phyloP scores from a whole-genome alignment of 176 grass and related monocot genomes.

The Pharus latifolius region DNA sequence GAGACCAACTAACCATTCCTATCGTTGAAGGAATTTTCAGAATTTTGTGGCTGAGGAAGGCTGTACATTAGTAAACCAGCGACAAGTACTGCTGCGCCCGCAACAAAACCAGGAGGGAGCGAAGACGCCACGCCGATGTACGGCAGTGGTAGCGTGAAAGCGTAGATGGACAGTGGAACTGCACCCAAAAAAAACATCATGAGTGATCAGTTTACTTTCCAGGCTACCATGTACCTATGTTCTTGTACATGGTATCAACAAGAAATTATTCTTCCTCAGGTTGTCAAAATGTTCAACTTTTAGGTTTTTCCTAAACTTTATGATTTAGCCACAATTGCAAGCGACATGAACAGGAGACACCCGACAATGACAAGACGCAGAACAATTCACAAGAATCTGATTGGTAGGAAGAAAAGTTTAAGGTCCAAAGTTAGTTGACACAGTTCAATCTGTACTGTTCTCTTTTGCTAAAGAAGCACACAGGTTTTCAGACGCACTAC shows the following conservation, averaged over 20 bases:
- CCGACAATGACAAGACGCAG: background rate
- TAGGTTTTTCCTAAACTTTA: background rate
- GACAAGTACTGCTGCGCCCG: slow-evolving; percentile 55
- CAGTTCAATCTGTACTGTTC: background rate
- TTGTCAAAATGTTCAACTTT: background rate
- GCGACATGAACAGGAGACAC: background rate
- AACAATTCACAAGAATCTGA: background rate
- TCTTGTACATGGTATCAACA: background rate
- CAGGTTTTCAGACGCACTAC: background rate
- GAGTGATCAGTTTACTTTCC: background rate
- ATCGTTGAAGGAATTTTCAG: slow-evolving; percentile 12
- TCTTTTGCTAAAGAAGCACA: background rate
- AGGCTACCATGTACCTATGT: background rate
- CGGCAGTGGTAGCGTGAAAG: slow-evolving; percentile 88
- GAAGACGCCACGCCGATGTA: slow-evolving; percentile 76
- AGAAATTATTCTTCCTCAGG: background rate
- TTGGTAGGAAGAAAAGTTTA: background rate
- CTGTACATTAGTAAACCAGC: slow-evolving; percentile 68
- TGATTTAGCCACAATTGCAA: background rate
- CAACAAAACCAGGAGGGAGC: slow-evolving; percentile 72
- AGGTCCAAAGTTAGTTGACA: background rate
- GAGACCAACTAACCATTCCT: slow-evolving; percentile 8
- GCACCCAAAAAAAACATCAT: slow-evolving; percentile 27
- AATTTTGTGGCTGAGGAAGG: slow-evolving; percentile 32
- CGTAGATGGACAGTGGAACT: slow-evolving; percentile 97